phyloP scores from a whole-genome alignment of 2,329 filamentous ascomycete genomes.

The Colletotrichum tropicale region DNA sequence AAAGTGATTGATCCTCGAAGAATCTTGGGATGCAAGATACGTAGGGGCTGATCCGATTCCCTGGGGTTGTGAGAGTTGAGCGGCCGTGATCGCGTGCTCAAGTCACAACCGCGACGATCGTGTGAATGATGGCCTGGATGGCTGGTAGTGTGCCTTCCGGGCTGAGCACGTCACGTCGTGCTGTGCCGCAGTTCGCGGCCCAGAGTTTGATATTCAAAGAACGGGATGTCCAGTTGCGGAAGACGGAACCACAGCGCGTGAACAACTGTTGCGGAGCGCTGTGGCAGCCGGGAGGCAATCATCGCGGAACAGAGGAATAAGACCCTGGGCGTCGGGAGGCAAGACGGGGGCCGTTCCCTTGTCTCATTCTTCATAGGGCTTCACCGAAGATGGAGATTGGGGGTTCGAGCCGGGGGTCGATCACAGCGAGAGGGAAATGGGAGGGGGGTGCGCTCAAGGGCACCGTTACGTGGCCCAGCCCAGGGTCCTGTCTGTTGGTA shows the following conservation, averaged over 20 bases:
- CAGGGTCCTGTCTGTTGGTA: conserved; percentile 5
- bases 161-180: not conserved
- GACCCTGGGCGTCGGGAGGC: not conserved
- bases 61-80: not conserved
- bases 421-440: not conserved
- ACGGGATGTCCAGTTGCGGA: not conserved
- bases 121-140: not conserved
- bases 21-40: not conserved
- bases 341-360: not conserved
- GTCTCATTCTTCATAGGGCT: conserved; percentile 2
- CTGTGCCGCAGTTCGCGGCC: not conserved
- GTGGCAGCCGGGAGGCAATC: not conserved
- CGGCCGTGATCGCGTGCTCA: not conserved
- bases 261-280: not conserved
- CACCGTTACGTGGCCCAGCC: not conserved
- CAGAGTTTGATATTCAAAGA: not conserved
- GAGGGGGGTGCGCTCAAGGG: not conserved
- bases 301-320: not conserved
- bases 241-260: not conserved
- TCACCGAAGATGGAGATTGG: not conserved
- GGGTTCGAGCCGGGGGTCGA: not conserved
- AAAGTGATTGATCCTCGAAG: not conserved
- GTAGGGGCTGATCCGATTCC: not conserved
- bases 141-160: not conserved
- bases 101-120: not conserved